Conservation (phyloP, 495 filamentous ascomycete genomes). For the Annulohypoxylon moriforme region DNA sequence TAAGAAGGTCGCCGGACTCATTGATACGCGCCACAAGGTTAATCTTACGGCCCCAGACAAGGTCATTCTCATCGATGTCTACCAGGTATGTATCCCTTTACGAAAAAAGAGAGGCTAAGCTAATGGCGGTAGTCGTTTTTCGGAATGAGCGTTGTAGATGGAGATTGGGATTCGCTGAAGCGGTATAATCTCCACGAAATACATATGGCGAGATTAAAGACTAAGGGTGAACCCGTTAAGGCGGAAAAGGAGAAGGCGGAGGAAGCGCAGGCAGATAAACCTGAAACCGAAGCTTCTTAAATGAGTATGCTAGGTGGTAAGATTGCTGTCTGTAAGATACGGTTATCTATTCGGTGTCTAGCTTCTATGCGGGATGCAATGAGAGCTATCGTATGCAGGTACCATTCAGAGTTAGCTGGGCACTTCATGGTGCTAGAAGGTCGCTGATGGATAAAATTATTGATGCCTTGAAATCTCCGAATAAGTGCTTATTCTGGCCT, state of each 20-base stretch:
- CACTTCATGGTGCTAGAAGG: background rate
- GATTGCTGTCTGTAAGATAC: background rate
- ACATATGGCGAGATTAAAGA: conserved; percentile 50
- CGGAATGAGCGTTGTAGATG: conserved; percentile 62
- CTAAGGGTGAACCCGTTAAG: conserved; percentile 2
- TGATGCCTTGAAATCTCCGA: background rate
- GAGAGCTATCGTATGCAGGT: background rate
- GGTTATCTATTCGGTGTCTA: background rate
- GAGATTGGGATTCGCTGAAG: conserved; percentile 62
- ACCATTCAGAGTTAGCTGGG: background rate
- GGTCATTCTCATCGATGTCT: conserved; percentile 88
- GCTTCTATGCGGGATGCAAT: background rate
- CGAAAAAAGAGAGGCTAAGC: background rate
- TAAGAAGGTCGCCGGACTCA: conserved; percentile 73
- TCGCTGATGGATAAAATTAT: background rate
- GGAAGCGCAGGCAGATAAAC: background rate
- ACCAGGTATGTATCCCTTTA: conserved; percentile 70
- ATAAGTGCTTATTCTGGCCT: background rate
- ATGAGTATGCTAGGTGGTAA: background rate
- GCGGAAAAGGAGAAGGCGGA: background rate
- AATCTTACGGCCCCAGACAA: conserved; percentile 84
- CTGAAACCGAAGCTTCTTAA: background rate
- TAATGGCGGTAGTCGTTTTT: conserved; percentile 55
- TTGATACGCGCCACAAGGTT: conserved; percentile 75
- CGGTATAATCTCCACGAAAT: conserved; percentile 61